phyloP scores from a whole-genome alignment of 2,329 filamentous ascomycete genomes.

The Fusarium proliferatum region DNA sequence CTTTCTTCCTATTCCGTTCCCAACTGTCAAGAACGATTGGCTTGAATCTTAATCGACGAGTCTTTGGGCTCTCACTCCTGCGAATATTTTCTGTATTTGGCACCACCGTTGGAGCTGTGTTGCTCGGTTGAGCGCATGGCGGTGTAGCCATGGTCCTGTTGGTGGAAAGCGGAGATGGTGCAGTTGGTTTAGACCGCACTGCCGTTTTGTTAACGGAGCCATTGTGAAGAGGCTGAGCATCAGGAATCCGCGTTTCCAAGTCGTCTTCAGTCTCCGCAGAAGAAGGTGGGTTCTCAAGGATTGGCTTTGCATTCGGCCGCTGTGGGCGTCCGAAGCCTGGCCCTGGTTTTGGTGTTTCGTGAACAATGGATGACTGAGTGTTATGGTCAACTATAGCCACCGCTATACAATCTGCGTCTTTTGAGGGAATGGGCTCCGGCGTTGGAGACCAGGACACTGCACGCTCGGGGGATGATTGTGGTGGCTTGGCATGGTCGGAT shows the following conservation, averaged over 20 bases:
- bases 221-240: conserved; percentile 36
- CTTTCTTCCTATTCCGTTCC: conserved; percentile 30
- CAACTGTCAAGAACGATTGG: conserved; percentile 34
- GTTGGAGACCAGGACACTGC: conserved; percentile 39
- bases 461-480: conserved; percentile 15
- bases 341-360: conserved; percentile 41
- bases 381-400: background rate
- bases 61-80: background rate
- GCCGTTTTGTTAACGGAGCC: conserved; percentile 43
- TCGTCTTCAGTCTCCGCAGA: conserved; percentile 49
- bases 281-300: conserved; percentile 19
- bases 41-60: conserved; percentile 41
- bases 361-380: conserved; percentile 36
- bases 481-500: background rate
- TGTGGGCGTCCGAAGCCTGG: conserved; percentile 12
- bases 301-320: conserved; percentile 17
- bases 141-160: conserved; percentile 42
- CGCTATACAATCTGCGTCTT: background rate
- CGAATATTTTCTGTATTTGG: conserved; percentile 23
- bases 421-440: conserved; percentile 2
- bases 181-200: conserved; percentile 25
- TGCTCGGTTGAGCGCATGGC: conserved; percentile 49
- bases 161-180: conserved; percentile 31
- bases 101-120: conserved; percentile 34
- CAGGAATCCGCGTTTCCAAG: conserved; percentile 51